Percentiles rank a stretch among this genome's conserved stretches.
Conservation (phyloP, 345 rosid species). For the Eucalyptus caleyi region DNA sequence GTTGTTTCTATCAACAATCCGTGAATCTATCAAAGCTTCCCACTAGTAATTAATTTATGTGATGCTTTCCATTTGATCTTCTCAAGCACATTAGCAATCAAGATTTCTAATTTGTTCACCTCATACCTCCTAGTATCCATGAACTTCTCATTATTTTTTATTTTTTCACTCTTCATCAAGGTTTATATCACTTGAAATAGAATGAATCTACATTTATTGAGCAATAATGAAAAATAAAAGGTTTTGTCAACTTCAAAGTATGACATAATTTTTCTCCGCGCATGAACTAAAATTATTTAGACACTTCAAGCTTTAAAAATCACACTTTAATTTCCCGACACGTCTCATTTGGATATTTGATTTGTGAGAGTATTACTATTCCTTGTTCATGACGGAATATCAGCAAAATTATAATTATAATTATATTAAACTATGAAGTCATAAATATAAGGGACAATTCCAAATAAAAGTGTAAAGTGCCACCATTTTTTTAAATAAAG, state of each 20-base stretch:
- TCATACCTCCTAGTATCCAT: background rate
- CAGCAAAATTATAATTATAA: background rate
- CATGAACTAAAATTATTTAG: background rate
- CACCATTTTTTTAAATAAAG: too few relatives aligned
- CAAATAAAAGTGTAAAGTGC: too few relatives aligned
- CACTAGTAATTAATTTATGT: background rate
- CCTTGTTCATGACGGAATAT: background rate
- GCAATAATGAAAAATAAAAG: background rate
- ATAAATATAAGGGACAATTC: background rate
- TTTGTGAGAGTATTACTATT: background rate
- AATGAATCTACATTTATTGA: background rate
- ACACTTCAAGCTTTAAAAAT: background rate
- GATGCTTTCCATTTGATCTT: background rate
- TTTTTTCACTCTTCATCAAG: background rate
- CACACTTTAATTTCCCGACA: background rate
- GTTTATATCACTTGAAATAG: background rate
- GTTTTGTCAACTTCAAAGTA: background rate
- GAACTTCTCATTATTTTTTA: background rate
- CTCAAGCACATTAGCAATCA: background rate
- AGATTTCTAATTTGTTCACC: background rate
- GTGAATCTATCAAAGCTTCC: background rate
- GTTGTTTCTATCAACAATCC: background rate
- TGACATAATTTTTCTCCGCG: fast-evolving
- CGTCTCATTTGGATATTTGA: background rate
- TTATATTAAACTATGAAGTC: background rate